Conservation (phyloP, 2,329 filamentous ascomycete species). For the Fusarium nygamai region DNA sequence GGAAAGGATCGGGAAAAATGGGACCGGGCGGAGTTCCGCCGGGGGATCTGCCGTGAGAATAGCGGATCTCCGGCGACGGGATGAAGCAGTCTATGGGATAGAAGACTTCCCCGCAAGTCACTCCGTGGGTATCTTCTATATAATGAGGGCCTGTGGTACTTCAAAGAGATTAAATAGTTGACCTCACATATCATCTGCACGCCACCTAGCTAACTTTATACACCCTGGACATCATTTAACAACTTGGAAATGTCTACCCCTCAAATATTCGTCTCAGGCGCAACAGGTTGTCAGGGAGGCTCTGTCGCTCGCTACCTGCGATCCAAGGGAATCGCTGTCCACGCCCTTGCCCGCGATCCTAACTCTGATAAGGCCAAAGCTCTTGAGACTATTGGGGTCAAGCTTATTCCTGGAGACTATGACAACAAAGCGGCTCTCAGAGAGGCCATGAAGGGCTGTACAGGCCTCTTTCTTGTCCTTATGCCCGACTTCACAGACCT, state of each 20-base stretch:
- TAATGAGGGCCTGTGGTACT: background rate
- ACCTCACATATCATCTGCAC: background rate
- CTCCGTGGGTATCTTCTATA: background rate
- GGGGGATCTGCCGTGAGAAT: no score
- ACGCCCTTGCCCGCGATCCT: conserved; percentile 47
- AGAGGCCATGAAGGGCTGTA: conserved; percentile 44
- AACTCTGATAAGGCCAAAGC: conserved; percentile 43
- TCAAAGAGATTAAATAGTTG: background rate
- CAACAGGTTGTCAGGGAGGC: conserved; percentile 54
- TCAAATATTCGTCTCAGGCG: conserved; percentile 51
- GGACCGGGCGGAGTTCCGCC: conserved; percentile 44
- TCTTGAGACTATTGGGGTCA: conserved; percentile 46
- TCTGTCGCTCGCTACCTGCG: conserved; percentile 50
- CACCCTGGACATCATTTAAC: background rate
- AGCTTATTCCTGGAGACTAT: conserved; percentile 48
- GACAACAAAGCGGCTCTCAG: conserved; percentile 46
- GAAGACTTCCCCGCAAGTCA: background rate
- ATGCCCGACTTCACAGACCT: conserved; percentile 46
- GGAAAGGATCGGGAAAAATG: conserved; percentile 37
- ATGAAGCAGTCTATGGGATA: background rate
- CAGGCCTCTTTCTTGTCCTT: conserved; percentile 49
- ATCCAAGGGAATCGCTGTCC: conserved; percentile 45
- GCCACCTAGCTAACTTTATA: no score
- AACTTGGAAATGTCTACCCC: conserved; percentile 43
- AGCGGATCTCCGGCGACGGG: conserved; percentile 17